phyloP scores from a whole-genome alignment of 371 early-diverging fungal genomes.

The Encephalitozoon intestinalis region DNA sequence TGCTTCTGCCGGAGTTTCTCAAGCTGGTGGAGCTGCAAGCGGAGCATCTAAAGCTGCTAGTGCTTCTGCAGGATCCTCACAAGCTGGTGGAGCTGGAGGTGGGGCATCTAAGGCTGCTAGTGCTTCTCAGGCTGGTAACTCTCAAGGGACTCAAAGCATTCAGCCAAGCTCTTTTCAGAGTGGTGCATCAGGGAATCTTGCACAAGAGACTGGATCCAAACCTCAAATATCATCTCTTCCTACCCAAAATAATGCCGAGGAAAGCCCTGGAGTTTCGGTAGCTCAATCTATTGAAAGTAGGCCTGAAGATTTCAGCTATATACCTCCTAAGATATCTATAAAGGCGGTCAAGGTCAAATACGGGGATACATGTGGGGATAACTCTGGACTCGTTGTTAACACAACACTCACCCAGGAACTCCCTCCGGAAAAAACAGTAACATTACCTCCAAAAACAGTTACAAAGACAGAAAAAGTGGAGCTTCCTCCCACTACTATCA shows the following conservation, averaged over 20 bases:
- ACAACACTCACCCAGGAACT: not conserved
- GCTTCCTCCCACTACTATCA: conserved; percentile 1
- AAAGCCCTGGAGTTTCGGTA: not conserved
- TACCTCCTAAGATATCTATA: not conserved
- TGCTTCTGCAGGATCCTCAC: too few relatives aligned
- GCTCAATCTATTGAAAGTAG: not conserved
- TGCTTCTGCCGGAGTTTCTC: too few relatives aligned
- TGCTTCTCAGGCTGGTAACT: not conserved
- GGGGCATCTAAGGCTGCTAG: too few relatives aligned
- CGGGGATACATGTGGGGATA: not conserved
- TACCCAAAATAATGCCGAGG: not conserved
- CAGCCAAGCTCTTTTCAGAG: not conserved
- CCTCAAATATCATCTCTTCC: not conserved
- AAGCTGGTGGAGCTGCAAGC: too few relatives aligned
- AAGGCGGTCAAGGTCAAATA: not conserved
- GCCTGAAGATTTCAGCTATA: not conserved
- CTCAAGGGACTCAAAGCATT: not conserved
- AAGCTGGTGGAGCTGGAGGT: too few relatives aligned
- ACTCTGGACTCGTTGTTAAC: not conserved
- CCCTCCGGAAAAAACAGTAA: not conserved
- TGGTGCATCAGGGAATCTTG: not conserved
- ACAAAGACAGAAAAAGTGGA: not conserved
- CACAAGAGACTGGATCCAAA: not conserved
- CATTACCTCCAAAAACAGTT: not conserved
- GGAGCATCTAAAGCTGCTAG: not conserved